A percentile compares a stretch with the other conserved stretches of the same genome.
phyloP scores from a whole-genome alignment of 208 protist genomes.

The Novymonas esmeraldas region DNA sequence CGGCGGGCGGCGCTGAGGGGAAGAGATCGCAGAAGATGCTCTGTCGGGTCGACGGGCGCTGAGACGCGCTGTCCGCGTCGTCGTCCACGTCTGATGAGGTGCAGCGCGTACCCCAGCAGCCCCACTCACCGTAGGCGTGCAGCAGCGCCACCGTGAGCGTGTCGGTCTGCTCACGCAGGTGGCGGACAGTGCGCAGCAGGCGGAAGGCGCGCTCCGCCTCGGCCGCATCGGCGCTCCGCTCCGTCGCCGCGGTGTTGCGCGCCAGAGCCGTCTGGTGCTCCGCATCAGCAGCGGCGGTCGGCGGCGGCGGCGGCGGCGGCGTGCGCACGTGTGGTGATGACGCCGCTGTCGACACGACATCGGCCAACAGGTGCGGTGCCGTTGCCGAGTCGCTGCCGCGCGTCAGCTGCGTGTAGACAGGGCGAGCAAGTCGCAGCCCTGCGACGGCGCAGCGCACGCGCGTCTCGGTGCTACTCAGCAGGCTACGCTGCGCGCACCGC shows the following conservation, averaged over 20 bases:
- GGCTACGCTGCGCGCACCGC: background rate
- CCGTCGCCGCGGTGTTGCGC: background rate
- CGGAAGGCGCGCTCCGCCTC: conserved; percentile 41
- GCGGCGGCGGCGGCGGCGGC: background rate
- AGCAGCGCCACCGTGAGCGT: conserved; percentile 52
- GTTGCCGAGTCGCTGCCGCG: too few species aligned
- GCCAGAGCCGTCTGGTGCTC: background rate
- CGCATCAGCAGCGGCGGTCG: conserved; percentile 1
- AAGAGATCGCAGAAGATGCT: too few species aligned
- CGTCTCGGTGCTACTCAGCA: background rate
- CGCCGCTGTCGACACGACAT: too few species aligned
- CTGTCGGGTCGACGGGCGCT: background rate
- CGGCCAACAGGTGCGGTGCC: too few species aligned
- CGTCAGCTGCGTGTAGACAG: too few species aligned
- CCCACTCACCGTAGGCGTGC: conserved; percentile 54
- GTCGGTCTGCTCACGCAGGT: conserved; percentile 58
- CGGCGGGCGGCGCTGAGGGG: background rate
- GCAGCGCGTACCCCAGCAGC: conserved; percentile 46
- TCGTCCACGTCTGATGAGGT: too few species aligned
- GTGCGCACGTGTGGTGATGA: too few species aligned
- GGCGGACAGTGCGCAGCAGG: conserved; percentile 46
- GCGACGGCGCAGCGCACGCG: too few species aligned
- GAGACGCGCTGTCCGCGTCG: too few species aligned
- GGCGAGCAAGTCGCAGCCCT: too few species aligned
- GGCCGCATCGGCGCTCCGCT: background rate